Percentiles rank a stretch among this genome's conserved stretches.
Conservation (phyloP, 179 eudicot species). For the Spergularia azorica region DNA sequence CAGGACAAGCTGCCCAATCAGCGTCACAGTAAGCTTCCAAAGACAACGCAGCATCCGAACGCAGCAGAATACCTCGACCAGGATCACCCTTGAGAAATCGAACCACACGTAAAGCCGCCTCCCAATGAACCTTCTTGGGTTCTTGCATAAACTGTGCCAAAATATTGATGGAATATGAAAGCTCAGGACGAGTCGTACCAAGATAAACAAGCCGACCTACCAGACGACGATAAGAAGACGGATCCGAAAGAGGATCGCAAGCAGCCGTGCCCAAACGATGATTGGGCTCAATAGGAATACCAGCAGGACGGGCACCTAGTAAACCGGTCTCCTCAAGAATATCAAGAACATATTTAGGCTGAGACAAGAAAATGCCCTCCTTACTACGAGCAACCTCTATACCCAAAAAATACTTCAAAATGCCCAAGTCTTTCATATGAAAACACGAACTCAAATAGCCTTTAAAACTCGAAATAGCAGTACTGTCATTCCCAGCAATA, state of each 20-base stretch:
- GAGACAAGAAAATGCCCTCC: not conserved
- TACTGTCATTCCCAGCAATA: not conserved
- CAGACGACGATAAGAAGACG: not conserved
- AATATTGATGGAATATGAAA: not conserved
- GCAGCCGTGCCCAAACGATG: fast-evolving
- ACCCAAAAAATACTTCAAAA: not conserved
- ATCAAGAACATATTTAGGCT: not conserved
- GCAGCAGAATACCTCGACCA: too few species aligned
- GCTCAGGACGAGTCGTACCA: not conserved
- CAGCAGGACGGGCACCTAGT: not conserved
- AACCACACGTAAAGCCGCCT: too few species aligned
- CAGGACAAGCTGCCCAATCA: too few species aligned
- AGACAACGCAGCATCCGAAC: too few species aligned
- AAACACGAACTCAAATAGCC: not conserved
- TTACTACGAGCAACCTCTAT: not conserved
- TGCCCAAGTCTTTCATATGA: not conserved
- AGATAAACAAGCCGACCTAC: not conserved
- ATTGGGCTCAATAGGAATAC: not conserved
- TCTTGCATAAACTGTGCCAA: not conserved
- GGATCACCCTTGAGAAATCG: too few species aligned
- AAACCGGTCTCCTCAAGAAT: not conserved
- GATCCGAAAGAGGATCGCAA: too few species aligned
- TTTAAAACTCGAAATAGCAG: too few species aligned
- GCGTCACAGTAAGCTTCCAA: too few species aligned
- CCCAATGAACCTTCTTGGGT: too few species aligned